A percentile compares a stretch with the other conserved stretches of the same genome.
phyloP scores from a whole-genome alignment of 73 alveolate genomes.

The Breviolum minutum region DNA sequence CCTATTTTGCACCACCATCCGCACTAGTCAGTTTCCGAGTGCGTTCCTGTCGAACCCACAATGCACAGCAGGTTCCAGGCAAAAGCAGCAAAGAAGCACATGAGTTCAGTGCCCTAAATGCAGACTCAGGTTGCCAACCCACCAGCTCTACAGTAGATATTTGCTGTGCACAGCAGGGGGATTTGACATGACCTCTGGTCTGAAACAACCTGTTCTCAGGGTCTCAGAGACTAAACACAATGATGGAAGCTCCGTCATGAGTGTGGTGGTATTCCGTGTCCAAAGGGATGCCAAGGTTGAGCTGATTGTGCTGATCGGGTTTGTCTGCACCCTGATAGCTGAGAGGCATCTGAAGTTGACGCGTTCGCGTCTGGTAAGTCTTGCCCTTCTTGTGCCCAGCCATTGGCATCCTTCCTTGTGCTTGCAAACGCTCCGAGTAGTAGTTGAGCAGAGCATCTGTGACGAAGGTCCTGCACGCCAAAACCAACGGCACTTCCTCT shows the following conservation, averaged over 20 bases:
- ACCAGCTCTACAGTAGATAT: not conserved
- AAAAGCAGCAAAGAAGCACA: not conserved
- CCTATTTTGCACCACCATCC: not conserved
- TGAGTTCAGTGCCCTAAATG: not conserved
- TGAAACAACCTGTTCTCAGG: not conserved
- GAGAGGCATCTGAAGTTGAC: not conserved
- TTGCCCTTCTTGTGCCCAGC: not conserved
- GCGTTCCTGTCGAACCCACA: not conserved
- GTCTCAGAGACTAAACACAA: slow-evolving; percentile 6
- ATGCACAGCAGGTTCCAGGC: slow-evolving; percentile 24
- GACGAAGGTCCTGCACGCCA: slow-evolving; percentile 8
- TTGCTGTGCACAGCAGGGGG: not conserved
- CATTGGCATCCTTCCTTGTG: not conserved
- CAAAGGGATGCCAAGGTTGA: not conserved
- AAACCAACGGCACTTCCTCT: slow-evolving; percentile 3
- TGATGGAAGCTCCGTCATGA: not conserved
- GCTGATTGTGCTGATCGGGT: slow-evolving; percentile 9
- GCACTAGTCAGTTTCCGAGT: not conserved
- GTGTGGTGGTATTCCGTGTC: not conserved
- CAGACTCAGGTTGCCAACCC: not conserved
- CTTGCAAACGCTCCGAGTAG: not conserved
- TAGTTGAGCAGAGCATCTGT: not conserved
- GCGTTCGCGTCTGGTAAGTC: not conserved
- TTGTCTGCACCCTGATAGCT: slow-evolving; percentile 17
- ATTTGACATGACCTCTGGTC: not conserved